Base-by-base conservation (phyloP, 139 green algal species). In the Zygnema circumcarinatum region DNA sequence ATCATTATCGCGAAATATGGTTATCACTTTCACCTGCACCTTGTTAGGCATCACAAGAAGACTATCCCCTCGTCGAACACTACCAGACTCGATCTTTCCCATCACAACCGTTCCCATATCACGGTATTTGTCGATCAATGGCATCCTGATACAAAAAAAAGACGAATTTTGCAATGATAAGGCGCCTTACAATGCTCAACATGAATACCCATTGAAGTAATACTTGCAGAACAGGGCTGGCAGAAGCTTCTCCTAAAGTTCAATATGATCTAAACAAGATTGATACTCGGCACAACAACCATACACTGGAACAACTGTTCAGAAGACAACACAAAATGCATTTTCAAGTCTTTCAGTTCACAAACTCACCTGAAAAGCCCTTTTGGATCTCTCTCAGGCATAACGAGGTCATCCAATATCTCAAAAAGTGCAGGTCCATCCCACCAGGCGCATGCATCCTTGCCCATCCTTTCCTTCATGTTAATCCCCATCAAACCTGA, bases 31-130 rank as follows among this genome's bases (percentile, higher is more conserved):
- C 31, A 98, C 94, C 1, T 90, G 92, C 40, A 90, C 76, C 47
- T 96, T 98, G 94, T 98, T 98, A 86, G 97, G 97, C 97, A 99
- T 98, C 42, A 99, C 52, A 67, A 96, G 83, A 25, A 98, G 93
- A 31, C 90, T 87, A 85, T 98, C 74, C 20, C 94, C 94, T 67
- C 95, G 93, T 36, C 92, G 82, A 41, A 98, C 94, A 52, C 96
- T 93, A 31, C 97, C 97, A 2, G 93, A 92, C 94, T 99, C 97
- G 62, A 92, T 95, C 93, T 99, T 99, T 79, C 97, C 97, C 97
- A 99, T 99, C 38, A 98, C 92, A 74, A 99, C 96, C 33, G 95
- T 98, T 83, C 97, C 97, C 96, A 98, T 98, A 90, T 98, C 97
- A 67, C 93, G 94, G 92, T 97, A 98, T 89, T 96, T 96, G 93